Evolutionary conservation across 164 flowering plant genomes (phyloP), one percentile per base, ranked within the genome.

Genomic region (Santalum album): DNA sequence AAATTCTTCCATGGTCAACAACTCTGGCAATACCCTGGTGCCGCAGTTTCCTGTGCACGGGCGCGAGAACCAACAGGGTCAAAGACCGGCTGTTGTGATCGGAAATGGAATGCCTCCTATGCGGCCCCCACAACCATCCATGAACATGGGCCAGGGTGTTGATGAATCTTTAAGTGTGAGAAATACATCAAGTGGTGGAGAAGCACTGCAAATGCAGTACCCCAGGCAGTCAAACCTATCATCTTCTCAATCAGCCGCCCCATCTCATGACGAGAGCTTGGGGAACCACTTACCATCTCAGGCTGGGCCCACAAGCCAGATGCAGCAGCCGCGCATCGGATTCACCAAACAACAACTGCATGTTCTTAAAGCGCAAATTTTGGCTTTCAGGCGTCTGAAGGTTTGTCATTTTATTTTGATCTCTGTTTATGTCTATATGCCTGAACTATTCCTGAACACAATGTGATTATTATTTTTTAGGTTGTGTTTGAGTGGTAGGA

Each of bases 301-400:
- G 63, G 74, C 72, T 65, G 89, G 70, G 32, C 49, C 70, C 12
- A 50, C 55, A 7, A 24, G 60, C 48, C 89, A 73, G 62, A 34
- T 27, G 38, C 59, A 69, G 38, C 86, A 75, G 32, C 89, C 68
- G 48, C 79, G 60, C 12, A 26, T 59, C 52, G 97, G 90, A 43
- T 94, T 90, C 62, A 94, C 96, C 6, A 90, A 90, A 66, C 95
- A 90, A 69, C 99, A 94, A 62, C 80, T 86, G 55, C 99, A 90
- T 81, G 97, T 90, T 54, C 89, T 94, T 21, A 94, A 90, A 68
- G 99, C 97, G 19, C 99, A 94, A 63, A 94, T 90, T 58, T 70
- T 90, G 44, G 99, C 96, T 59, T 90, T 94, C 72, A 82, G 96
- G 66, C 85, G 96, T 40, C 54, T 94, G 49, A 94, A 94, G 97